Evolutionary conservation across 2,329 filamentous ascomycete genomes (phyloP).

Genomic region (Dothistroma pini): DNA sequence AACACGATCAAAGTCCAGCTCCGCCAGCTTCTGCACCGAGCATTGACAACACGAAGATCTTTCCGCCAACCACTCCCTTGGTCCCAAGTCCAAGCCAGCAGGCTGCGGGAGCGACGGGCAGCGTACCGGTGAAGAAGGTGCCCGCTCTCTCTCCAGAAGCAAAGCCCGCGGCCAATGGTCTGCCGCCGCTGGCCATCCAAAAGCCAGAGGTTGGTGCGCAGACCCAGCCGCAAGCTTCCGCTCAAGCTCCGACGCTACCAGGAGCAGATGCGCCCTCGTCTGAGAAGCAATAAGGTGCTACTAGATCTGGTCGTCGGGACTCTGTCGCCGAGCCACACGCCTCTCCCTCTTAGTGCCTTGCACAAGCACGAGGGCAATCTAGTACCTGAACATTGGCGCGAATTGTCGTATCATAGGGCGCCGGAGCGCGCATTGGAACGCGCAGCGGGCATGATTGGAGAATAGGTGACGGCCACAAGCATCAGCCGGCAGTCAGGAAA

Average conservation of each 20-base stretch:
- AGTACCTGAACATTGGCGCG: neutral
- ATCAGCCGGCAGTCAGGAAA: neutral
- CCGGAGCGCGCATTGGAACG: neutral
- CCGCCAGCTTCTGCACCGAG: constrained; percentile 17
- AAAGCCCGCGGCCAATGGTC: neutral
- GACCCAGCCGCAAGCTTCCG: neutral
- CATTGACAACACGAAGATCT: constrained; percentile 22
- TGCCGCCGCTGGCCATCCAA: neutral
- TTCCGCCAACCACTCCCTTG: constrained; percentile 26
- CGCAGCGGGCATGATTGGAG: neutral
- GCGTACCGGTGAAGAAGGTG: constrained; percentile 32
- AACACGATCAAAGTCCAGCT: constrained; percentile 29
- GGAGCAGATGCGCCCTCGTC: neutral
- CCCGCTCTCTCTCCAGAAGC: constrained; percentile 4
- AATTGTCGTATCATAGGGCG: neutral
- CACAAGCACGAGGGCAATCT: neutral
- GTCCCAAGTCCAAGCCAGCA: constrained; percentile 28
- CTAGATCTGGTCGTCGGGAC: neutral
- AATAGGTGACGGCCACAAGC: neutral
- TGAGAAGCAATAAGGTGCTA: neutral
- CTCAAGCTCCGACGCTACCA: neutral
- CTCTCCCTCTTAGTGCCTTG: neutral
- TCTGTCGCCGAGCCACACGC: neutral
- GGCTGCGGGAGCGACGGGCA: constrained; percentile 23
- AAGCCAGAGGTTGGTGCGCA: constrained; percentile 1